phyloP scores from a whole-genome alignment of 2,329 filamentous ascomycete genomes.

The Fusarium cicatricum region DNA sequence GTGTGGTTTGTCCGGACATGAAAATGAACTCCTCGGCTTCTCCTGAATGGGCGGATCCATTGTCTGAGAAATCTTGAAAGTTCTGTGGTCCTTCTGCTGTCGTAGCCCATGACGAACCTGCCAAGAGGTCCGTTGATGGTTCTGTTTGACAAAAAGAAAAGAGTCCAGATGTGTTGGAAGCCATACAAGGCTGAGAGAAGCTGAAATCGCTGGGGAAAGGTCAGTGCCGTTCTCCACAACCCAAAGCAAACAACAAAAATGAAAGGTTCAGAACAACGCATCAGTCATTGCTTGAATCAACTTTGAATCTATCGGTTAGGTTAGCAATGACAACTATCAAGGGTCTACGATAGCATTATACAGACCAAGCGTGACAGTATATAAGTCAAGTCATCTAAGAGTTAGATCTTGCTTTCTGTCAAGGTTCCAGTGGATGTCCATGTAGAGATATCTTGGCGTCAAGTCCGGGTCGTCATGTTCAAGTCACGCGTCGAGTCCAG shows the following conservation, averaged over 20 bases:
- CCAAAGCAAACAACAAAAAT: slow-evolving; percentile 44
- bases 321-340: slow-evolving; percentile 37
- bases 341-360: slow-evolving; percentile 28
- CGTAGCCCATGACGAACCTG: slow-evolving; percentile 63
- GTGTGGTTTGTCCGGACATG: slow-evolving; percentile 63
- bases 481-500: slow-evolving; percentile 25
- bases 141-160: slow-evolving; percentile 68
- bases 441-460: not conserved
- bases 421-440: slow-evolving; percentile 21
- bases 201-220: slow-evolving; percentile 64
- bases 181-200: slow-evolving; percentile 61
- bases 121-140: slow-evolving; percentile 64
- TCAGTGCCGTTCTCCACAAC: slow-evolving; percentile 65
- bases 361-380: slow-evolving; percentile 41
- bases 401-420: slow-evolving; percentile 35
- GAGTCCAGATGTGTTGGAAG: slow-evolving; percentile 58
- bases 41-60: slow-evolving; percentile 59
- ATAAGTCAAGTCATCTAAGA: not conserved
- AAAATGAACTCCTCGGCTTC: slow-evolving; percentile 64
- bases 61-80: slow-evolving; percentile 62
- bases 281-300: slow-evolving; percentile 55
- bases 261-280: slow-evolving; percentile 39
- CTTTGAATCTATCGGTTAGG: slow-evolving; percentile 60
- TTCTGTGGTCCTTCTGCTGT: slow-evolving; percentile 68
- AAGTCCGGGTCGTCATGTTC: slow-evolving; percentile 18